A percentile compares a stretch with the other conserved stretches of the same genome.
These are phyloP conservation scores for Pachysandra terminalis DNA, from an alignment of 164 flowering plant genomes.

Conservation along the genomic window DNA sequence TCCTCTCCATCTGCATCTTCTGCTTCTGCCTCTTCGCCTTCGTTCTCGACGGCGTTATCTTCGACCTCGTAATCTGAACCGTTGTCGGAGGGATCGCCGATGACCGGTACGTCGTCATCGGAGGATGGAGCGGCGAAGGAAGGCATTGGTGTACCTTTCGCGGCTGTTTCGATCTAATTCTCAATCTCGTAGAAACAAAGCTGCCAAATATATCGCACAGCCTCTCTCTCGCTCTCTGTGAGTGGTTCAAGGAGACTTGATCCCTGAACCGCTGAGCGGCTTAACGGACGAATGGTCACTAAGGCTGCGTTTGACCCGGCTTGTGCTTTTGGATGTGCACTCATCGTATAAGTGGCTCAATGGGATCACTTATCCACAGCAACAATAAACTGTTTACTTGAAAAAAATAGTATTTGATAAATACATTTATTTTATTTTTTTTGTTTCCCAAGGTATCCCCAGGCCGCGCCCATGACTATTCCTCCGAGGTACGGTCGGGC, in stretches of 20 bases:
- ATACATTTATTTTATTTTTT: too few relatives aligned
- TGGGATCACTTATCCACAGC: too few relatives aligned
- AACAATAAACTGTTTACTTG: too few relatives aligned
- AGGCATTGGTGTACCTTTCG: not conserved
- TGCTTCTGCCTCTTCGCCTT: constrained; percentile 7
- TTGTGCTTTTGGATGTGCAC: too few relatives aligned
- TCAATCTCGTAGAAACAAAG: too few relatives aligned
- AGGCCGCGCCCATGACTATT: constrained; percentile 2
- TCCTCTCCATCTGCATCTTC: constrained; percentile 8
- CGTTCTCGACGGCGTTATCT: not conserved
- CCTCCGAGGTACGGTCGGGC: too few relatives aligned
- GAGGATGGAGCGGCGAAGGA: constrained; percentile 4
- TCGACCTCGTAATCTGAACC: constrained; percentile 7
- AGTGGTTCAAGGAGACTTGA: too few relatives aligned
- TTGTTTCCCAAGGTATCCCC: too few relatives aligned
- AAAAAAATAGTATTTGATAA: too few relatives aligned
- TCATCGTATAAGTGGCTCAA: too few relatives aligned
- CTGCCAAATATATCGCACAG: too few relatives aligned
- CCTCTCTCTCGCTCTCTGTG: constrained; percentile 1
- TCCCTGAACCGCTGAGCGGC: not conserved
- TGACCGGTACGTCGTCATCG: constrained; percentile 1
- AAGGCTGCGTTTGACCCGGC: too few relatives aligned
- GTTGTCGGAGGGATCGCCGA: not conserved
- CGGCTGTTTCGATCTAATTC: not conserved
- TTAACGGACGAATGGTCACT: not conserved